Evolutionary conservation across 768 basidiomycete species (phyloP).

Genomic region (Leccinellum albellum): DNA sequence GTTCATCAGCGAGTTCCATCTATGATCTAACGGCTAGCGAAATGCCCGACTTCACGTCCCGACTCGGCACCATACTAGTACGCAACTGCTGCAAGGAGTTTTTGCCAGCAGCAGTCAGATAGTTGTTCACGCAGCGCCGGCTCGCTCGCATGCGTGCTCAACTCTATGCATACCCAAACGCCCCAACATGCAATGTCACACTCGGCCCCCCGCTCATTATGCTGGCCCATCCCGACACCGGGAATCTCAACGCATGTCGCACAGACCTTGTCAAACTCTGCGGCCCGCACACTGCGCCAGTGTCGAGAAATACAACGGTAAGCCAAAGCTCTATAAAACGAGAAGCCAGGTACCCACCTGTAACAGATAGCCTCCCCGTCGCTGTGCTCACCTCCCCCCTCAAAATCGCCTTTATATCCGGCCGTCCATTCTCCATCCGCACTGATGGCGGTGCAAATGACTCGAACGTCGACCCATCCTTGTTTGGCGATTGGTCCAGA

Average conservation of each 20-base stretch:
- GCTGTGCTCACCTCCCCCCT: slow-evolving; percentile 34
- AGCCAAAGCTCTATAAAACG: background rate
- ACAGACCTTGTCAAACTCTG: slow-evolving; percentile 37
- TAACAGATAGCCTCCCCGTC: slow-evolving; percentile 43
- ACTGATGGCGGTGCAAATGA: slow-evolving; percentile 20
- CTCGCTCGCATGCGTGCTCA: background rate
- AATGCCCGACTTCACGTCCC: no score
- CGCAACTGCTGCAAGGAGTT: background rate
- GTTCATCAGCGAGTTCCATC: no score
- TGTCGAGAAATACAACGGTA: background rate
- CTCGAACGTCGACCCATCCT: slow-evolving; percentile 3
- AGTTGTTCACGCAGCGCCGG: background rate
- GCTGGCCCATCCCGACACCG: slow-evolving; percentile 26
- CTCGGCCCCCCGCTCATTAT: slow-evolving; percentile 37
- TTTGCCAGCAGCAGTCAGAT: background rate
- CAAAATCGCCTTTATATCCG: slow-evolving; percentile 38
- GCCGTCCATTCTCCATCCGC: slow-evolving; percentile 36
- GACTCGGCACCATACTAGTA: no score
- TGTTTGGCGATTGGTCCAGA: slow-evolving; percentile 17
- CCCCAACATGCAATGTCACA: slow-evolving; percentile 36
- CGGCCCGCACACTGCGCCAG: slow-evolving; percentile 46
- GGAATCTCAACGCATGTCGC: slow-evolving; percentile 37
- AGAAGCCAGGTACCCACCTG: slow-evolving; percentile 33
- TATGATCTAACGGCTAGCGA: no score
- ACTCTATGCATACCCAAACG: slow-evolving; percentile 39